Conservation (phyloP, 768 basidiomycete genomes). For the Clavaria fumosa region DNA sequence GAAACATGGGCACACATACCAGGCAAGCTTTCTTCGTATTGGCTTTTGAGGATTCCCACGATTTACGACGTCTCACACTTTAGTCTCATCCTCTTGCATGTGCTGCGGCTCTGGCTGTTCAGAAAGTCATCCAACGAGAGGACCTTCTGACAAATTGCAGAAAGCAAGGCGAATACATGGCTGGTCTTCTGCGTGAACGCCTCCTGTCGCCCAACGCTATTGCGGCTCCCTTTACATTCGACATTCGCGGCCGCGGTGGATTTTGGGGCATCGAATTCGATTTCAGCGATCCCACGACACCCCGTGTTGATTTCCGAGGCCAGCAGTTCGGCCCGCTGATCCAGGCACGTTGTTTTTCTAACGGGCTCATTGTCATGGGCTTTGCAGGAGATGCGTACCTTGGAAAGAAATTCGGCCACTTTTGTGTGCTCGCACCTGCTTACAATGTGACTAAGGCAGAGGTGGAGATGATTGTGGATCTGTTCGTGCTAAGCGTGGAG, state of each 20-base stretch:
- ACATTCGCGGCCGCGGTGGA: slow-evolving; percentile 70
- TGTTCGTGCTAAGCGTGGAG: slow-evolving; percentile 53
- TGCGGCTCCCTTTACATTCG: slow-evolving; percentile 54
- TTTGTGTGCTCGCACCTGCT: slow-evolving; percentile 62
- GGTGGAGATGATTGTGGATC: slow-evolving; percentile 48
- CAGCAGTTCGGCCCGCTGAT: slow-evolving; percentile 49
- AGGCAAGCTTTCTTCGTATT: slow-evolving; percentile 24
- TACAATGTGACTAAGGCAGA: slow-evolving; percentile 62
- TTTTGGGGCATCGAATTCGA: slow-evolving; percentile 84
- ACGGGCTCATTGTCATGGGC: slow-evolving; percentile 58
- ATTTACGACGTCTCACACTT: neutral
- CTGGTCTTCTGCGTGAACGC: slow-evolving; percentile 34
- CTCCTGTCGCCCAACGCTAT: slow-evolving; percentile 39
- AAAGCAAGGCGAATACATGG: slow-evolving; percentile 13
- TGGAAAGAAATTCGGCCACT: slow-evolving; percentile 57
- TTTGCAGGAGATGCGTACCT: slow-evolving; percentile 54
- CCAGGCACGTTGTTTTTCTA: slow-evolving; percentile 52
- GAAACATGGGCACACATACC: slow-evolving; percentile 82
- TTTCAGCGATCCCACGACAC: slow-evolving; percentile 29
- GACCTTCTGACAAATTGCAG: slow-evolving; percentile 8
- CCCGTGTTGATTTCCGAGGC: slow-evolving; percentile 33
- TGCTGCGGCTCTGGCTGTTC: slow-evolving; percentile 65
- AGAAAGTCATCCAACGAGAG: slow-evolving; percentile 8
- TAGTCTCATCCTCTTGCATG: slow-evolving; percentile 65
- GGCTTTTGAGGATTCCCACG: no score